Evolutionary conservation across 768 basidiomycete species (phyloP), one percentile per base, ranked within the genome.

Genomic region (Kwoniella europaea): DNA sequence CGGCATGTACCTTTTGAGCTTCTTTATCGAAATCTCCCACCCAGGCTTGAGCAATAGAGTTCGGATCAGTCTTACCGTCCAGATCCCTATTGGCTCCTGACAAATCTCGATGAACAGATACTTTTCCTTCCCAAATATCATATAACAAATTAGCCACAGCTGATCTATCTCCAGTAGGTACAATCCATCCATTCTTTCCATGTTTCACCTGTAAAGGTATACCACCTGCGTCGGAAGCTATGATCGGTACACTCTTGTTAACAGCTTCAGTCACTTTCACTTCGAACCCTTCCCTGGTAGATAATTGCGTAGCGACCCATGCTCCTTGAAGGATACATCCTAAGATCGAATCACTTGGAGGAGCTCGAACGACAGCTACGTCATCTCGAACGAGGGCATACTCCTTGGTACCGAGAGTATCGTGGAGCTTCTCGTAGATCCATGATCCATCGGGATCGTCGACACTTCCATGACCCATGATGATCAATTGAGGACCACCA

Each of bases 181-280:
- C 91, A 75, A 97, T 86, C 87, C 87, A 94, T 61, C 95, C 95
- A 73, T 91, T 92, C 84, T 92, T 90, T 65, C 93, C 94, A 74
- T 97, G 85, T 75, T 89, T 88, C 74, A 97, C 88, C 81, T 98
- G 95, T 58, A 97, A 89, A 53, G 95, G 95, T 79, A 98, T 96
- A 75, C 94, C 94, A 69, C 95, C 95, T 4, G 95, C 95, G 87
- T 87, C 80, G 63, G 87, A 90, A 9, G 92, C 92, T 77, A 98
- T 88, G 78, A 95, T 87, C 42, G 94, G 94, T 73, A 91, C 91
- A 71, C 91, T 91, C 41, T 92, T 89, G 84, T 95, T 92, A 63
- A 98, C 87, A n/a, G 92, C 93, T 85, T 81, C 81, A 58, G 93
- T 94, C 61, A 95, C 94, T 84, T 98, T 98, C 85, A 98, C 93